phyloP scores from a whole-genome alignment of 345 rosid species.

The Lagerstroemia speciosa region DNA sequence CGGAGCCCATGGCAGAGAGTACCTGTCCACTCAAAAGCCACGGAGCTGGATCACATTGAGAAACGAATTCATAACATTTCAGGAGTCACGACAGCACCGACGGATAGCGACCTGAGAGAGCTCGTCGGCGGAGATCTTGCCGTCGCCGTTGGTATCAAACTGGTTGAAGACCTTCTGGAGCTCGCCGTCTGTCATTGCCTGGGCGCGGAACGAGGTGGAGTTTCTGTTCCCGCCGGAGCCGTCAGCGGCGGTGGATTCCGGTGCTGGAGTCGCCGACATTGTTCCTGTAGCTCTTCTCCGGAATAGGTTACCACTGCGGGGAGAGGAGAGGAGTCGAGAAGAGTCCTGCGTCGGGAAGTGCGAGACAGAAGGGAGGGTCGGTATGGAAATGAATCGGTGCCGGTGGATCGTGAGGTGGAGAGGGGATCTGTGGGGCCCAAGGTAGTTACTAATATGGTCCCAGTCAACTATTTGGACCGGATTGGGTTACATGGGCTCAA shows the following conservation, averaged over 20 bases:
- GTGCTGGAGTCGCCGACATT: background rate
- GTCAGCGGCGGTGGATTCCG: background rate
- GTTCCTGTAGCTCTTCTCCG: background rate
- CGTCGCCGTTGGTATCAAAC: constrained; percentile 79
- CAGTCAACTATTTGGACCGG: background rate
- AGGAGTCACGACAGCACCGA: background rate
- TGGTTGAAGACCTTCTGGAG: constrained; percentile 58
- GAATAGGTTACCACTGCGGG: no score
- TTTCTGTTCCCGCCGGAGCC: background rate
- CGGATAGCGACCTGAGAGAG: constrained; percentile 36
- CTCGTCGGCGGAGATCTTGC: constrained; percentile 70
- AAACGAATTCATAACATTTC: background rate
- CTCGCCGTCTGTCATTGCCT: constrained; percentile 25
- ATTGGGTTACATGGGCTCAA: background rate
- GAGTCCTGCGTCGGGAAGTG: background rate
- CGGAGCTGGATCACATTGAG: background rate
- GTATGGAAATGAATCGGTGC: no score
- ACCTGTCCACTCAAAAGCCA: constrained; percentile 16
- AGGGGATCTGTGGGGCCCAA: background rate
- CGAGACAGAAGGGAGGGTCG: background rate
- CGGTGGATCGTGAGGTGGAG: background rate
- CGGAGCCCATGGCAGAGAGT: constrained; percentile 52
- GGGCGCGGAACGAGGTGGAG: constrained; percentile 6
- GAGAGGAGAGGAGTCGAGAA: background rate
- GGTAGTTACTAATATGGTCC: background rate